Base-by-base conservation (phyloP, 176 grass and related monocot species). In the Rhynchospora breviuscula region DNA sequence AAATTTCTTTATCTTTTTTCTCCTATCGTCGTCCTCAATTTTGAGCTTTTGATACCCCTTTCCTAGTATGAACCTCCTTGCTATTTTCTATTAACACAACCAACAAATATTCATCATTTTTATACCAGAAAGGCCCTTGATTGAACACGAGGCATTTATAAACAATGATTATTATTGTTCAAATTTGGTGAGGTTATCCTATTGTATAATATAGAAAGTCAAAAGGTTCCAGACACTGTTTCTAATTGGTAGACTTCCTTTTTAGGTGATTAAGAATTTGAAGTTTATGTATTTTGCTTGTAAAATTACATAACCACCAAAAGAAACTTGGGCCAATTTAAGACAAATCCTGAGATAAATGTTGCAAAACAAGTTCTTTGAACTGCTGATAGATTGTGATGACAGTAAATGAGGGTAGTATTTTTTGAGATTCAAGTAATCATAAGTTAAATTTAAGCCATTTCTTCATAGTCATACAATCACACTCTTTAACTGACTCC, bases 1-100 rank as follows among this genome's bases (percentile, higher is more conserved):
- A 82, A 94, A 97, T 79, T 97, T 97, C 33, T 83, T 88, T 58
- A 94, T 92, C 77, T 85, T 94, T 87, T 91, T 97, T 84, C 81
- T 91, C 44, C 72, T 92, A 71, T 82, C 85, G 81, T 88, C 87
- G 74, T 79, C 86, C 76, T 92, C 87, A 48, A 71, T 52, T 29
- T 84, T 46, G 74, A 87, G 84, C 31, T 93, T 97, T 81, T 97
- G 48, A 86, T 86, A 72, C 4, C 67, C 88, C 67, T 85, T 97
- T 60, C 88, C 88, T 84, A 88, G 48, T 81, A 94, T 77, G 83
- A 91, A 56, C 49, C 87, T 88, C 23, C 65, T 89, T 64, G 90
- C 95, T 80, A 94, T 47, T 70, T 83, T 84, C 94, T 97, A 74
- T 8, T 2, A 63, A 89, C 66, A 83, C 1, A 77, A 35, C 78